Percentiles rank a stretch among this genome's conserved stretches.
These are phyloP conservation scores for Fomitopsis serialis DNA, from an alignment of 768 basidiomycete species.

Conservation along the genomic window DNA sequence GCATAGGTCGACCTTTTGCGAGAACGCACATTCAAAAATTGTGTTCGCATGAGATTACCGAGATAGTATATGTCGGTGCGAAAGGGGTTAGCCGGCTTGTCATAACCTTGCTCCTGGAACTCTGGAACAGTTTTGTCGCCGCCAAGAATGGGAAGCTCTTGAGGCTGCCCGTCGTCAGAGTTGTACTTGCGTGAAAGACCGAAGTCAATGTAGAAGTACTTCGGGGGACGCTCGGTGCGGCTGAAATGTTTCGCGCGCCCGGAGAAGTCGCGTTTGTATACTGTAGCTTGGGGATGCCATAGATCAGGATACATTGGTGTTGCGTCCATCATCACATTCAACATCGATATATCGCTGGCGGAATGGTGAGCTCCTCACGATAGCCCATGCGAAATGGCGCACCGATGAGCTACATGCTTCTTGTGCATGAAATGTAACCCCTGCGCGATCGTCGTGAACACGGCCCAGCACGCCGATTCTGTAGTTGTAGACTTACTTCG, in stretches of 20 bases:
- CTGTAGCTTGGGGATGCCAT: constrained; percentile 2
- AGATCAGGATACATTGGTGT: constrained; percentile 4
- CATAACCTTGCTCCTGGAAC: constrained; percentile 1
- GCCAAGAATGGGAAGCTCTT: constrained; percentile 4
- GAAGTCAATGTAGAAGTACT: constrained; percentile 24
- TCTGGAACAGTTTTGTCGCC: constrained; percentile 18
- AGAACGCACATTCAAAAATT: too few relatives aligned
- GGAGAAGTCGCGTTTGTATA: neutral
- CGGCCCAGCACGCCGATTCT: neutral
- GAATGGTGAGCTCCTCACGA: neutral
- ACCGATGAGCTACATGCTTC: constrained; percentile 8
- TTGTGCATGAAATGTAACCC: constrained; percentile 9
- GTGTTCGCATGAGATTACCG: too few relatives aligned
- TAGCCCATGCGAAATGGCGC: neutral
- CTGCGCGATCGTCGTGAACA: neutral
- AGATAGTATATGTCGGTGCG: too few relatives aligned
- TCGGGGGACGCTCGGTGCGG: constrained; percentile 18
- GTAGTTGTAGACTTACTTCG: constrained; percentile 20
- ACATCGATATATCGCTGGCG: constrained; percentile 12
- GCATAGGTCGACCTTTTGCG: too few relatives aligned
- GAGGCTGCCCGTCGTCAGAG: constrained; percentile 10
- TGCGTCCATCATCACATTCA: constrained; percentile 14
- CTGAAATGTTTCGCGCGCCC: constrained; percentile 19
- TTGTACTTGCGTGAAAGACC: constrained; percentile 17
- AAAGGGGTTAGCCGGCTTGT: too few relatives aligned